Conservation (phyloP, 1,284 basidiomycete species). For the Moesziomyces parantarcticus region DNA sequence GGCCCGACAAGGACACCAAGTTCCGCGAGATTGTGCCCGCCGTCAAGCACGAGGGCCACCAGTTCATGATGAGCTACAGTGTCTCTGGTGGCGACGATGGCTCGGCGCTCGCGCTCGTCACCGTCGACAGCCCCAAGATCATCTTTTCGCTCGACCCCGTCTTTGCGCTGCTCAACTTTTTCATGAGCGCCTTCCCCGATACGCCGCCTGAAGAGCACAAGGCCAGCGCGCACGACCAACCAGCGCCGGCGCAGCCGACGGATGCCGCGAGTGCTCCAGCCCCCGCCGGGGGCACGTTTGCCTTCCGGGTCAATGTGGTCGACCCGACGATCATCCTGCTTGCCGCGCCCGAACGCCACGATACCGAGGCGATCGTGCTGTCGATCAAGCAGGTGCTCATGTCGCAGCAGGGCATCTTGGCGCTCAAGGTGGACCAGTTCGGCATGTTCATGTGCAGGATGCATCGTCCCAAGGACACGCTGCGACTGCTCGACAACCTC, state of each 20-base stretch:
- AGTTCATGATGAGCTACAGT: conserved; percentile 93
- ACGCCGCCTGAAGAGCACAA: conserved; percentile 7
- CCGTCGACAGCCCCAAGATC: conserved; percentile 91
- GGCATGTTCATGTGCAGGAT: conserved; percentile 94
- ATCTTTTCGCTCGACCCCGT: conserved; percentile 94
- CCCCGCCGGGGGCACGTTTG: conserved; percentile 60
- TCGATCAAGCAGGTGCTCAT: conserved; percentile 86
- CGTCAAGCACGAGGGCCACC: conserved; percentile 87
- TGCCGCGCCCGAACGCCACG: conserved; percentile 82
- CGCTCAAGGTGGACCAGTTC: conserved; percentile 82
- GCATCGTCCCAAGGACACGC: conserved; percentile 83
- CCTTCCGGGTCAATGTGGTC: conserved; percentile 88
- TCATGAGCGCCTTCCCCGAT: conserved; percentile 74
- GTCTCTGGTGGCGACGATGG: conserved; percentile 74
- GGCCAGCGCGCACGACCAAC: neutral
- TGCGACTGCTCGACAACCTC: conserved; percentile 92
- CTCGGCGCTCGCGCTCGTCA: conserved; percentile 81
- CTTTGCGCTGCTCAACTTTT: conserved; percentile 87
- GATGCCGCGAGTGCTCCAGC: neutral
- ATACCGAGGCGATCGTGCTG: conserved; percentile 88
- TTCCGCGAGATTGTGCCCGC: conserved; percentile 97
- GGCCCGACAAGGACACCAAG: conserved; percentile 78
- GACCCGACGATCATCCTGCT: conserved; percentile 90
- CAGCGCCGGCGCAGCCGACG: conserved; percentile 3
- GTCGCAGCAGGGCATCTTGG: conserved; percentile 90